phyloP scores from a whole-genome alignment of 139 green algal species.

The Tetradesmus obliquus region DNA sequence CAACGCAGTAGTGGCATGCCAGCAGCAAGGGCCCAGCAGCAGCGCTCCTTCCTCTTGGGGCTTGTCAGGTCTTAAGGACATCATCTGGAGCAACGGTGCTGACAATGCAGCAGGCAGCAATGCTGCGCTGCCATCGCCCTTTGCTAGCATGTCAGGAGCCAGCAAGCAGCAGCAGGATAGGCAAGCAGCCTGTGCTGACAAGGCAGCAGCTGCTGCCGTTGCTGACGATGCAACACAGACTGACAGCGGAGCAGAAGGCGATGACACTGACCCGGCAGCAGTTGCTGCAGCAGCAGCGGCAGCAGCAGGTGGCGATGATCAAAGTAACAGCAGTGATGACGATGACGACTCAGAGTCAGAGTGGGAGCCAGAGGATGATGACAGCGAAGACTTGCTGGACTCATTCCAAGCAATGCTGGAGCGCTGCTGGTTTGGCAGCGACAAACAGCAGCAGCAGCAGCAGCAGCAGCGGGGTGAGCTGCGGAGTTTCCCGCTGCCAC shows the following conservation, averaged over 20 bases:
- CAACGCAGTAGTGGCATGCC: not conserved
- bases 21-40: constrained; percentile 8
- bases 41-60: not conserved
- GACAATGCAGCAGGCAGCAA: not conserved
- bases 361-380: not conserved
- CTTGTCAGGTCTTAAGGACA: not conserved
- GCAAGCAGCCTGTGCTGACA: not conserved
- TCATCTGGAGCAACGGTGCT: not conserved
- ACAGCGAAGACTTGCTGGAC: not conserved
- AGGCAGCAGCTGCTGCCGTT: not conserved
- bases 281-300: not conserved
- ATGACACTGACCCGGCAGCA: not conserved
- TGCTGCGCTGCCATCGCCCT: not conserved
- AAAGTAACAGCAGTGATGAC: not conserved
- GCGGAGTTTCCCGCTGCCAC: not conserved
- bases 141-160: not conserved
- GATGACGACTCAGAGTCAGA: not conserved
- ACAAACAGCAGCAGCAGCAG: constrained; percentile 10
- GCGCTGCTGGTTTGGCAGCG: not conserved
- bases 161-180: not conserved
- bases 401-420: not conserved
- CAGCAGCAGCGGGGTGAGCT: not conserved
- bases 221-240: not conserved
- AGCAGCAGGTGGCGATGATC: not conserved
- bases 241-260: too few relatives aligned